phyloP scores from a whole-genome alignment of 352 stramenopile genomes.

The Peronospora destructor region DNA sequence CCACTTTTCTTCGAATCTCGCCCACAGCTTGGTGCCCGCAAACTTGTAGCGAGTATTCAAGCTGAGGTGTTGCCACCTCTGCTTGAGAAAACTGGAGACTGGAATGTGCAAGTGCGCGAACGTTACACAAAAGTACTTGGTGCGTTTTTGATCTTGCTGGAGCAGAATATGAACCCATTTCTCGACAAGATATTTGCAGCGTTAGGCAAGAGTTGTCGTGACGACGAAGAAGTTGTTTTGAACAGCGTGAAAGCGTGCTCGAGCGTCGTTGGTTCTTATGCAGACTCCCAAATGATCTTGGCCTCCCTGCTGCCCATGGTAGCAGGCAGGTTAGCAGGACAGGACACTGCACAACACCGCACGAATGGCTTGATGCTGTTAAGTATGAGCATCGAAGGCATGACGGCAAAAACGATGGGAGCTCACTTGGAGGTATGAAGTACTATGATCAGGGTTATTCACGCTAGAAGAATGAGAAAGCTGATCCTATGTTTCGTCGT shows the following conservation, averaged over 20 bases:
- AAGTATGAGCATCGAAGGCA: slow-evolving; percentile 76
- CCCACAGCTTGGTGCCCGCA: slow-evolving; percentile 39
- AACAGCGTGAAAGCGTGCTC: slow-evolving; percentile 60
- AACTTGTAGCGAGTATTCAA: slow-evolving; percentile 42
- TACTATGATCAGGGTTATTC: not conserved
- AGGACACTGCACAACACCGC: slow-evolving; percentile 72
- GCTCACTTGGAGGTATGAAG: slow-evolving; percentile 47
- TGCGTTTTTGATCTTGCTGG: slow-evolving; percentile 58
- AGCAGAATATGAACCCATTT: slow-evolving; percentile 58
- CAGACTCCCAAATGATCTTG: slow-evolving; percentile 68
- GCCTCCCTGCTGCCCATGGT: slow-evolving; percentile 69
- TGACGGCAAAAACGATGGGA: slow-evolving; percentile 50
- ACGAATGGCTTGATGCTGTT: slow-evolving; percentile 74
- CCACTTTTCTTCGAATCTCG: slow-evolving; percentile 47
- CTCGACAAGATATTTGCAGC: slow-evolving; percentile 70
- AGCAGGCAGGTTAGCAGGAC: slow-evolving; percentile 50
- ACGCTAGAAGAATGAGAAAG: not conserved
- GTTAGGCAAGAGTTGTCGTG: slow-evolving; percentile 63
- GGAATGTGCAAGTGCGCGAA: slow-evolving; percentile 73
- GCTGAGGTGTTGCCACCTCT: slow-evolving; percentile 44
- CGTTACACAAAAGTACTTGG: slow-evolving; percentile 67
- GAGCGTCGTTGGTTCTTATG: slow-evolving; percentile 57
- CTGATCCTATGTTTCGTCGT: slow-evolving; percentile 1
- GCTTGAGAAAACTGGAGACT: slow-evolving; percentile 69
- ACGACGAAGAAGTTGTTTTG: slow-evolving; percentile 62